Percentiles rank a stretch among this genome's conserved stretches.
Evolutionary conservation across 176 grass and related monocot genomes (phyloP).

Genomic region (Dendrocalamus sinicus): DNA sequence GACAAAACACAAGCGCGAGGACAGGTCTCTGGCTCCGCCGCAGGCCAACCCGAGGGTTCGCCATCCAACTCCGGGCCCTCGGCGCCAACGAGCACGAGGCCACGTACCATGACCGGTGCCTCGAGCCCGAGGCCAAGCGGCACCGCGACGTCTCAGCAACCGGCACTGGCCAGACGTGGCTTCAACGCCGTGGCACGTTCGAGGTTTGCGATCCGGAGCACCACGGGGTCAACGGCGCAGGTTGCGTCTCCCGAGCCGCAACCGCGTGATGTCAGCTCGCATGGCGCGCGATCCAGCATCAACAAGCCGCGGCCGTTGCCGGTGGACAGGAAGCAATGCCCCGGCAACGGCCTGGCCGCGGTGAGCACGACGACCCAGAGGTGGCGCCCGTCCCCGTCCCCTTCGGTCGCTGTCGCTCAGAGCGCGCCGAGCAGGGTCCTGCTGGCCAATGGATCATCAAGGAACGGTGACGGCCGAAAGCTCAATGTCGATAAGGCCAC

Average conservation of each 20-base stretch:
- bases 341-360: neutral
- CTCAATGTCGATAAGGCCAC: neutral
- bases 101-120: neutral
- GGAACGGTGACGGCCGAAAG: neutral
- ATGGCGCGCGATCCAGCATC: neutral
- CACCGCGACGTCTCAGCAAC: neutral
- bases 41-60: neutral
- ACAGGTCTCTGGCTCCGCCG: neutral
- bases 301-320: neutral
- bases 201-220: slow-evolving; percentile 22
- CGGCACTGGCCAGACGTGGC: slow-evolving; percentile 21
- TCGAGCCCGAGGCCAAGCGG: slow-evolving; percentile 30
- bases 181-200: slow-evolving; percentile 24
- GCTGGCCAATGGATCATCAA: neutral
- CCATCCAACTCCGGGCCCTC: neutral
- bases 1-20: neutral
- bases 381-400: neutral
- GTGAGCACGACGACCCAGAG: neutral
- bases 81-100: neutral
- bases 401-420: neutral
- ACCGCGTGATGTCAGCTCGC: neutral
- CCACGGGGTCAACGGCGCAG: slow-evolving; percentile 19
- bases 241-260: neutral
- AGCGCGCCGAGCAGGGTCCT: neutral
- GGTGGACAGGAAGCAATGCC: neutral